These are phyloP conservation scores for Trametes cingulata DNA, from an alignment of 768 basidiomycete species.

Conservation along the genomic window DNA sequence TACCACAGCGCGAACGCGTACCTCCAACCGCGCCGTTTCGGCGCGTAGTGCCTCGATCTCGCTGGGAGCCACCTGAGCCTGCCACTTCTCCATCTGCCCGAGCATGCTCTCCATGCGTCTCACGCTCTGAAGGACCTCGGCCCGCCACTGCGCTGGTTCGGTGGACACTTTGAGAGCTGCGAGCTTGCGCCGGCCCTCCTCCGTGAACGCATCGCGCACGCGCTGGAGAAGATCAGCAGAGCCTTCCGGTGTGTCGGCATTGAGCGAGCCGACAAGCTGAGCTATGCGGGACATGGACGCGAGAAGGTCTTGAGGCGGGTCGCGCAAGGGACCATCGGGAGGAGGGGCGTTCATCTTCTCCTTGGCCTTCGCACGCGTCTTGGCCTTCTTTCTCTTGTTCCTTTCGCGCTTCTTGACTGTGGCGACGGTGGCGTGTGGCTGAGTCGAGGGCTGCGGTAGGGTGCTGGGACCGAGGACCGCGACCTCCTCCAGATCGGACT, in stretches of 20 bases:
- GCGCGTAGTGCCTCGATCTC: conserved; percentile 16
- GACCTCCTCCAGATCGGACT: not conserved
- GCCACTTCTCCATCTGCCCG: conserved; percentile 17
- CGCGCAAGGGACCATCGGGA: not conserved
- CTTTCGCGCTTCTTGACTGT: conserved; percentile 9
- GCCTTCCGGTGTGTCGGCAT: conserved; percentile 4
- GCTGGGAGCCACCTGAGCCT: conserved; percentile 11
- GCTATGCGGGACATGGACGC: conserved; percentile 21
- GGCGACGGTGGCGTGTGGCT: not conserved
- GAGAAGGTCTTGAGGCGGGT: conserved; percentile 16
- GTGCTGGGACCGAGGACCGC: not conserved
- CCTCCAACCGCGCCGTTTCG: conserved; percentile 17
- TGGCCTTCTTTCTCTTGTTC: conserved; percentile 9
- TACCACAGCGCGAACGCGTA: conserved; percentile 16
- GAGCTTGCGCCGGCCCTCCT: conserved; percentile 3
- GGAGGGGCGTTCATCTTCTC: conserved; percentile 4
- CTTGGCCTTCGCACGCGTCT: conserved; percentile 12
- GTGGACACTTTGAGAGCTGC: not conserved
- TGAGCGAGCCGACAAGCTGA: conserved; percentile 14
- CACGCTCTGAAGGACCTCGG: conserved; percentile 21
- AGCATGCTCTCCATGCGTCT: conserved; percentile 21
- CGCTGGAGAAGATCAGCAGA: conserved; percentile 3
- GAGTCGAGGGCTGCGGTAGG: not conserved
- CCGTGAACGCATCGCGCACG: conserved; percentile 10
- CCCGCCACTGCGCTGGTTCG: conserved; percentile 13